phyloP scores from a whole-genome alignment of 2,329 filamentous ascomycete species.

The Westerdykella ornata region DNA sequence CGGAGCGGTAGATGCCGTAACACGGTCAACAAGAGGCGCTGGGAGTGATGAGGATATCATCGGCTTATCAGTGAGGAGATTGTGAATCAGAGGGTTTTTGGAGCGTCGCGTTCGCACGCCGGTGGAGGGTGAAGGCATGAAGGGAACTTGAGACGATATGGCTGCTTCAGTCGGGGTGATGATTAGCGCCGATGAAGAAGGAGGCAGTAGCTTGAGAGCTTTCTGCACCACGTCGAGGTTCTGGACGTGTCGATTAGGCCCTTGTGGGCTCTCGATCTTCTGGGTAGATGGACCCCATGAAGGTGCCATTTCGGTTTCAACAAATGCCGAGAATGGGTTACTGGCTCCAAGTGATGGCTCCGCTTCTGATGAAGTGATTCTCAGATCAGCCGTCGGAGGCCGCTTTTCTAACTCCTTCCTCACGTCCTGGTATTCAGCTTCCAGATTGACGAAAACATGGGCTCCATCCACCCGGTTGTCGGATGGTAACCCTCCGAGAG shows the following conservation, averaged over 20 bases:
- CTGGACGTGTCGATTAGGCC: slow-evolving; percentile 47
- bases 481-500: slow-evolving; percentile 74
- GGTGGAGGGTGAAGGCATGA: slow-evolving; percentile 21
- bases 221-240: slow-evolving; percentile 69
- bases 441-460: slow-evolving; percentile 86
- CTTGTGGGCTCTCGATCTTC: slow-evolving; percentile 12
- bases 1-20: slow-evolving; percentile 29
- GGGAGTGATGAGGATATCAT: slow-evolving; percentile 88
- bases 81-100: slow-evolving; percentile 87
- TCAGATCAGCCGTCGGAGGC: slow-evolving; percentile 7
- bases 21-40: slow-evolving; percentile 33
- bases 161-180: slow-evolving; percentile 82
- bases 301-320: slow-evolving; percentile 23
- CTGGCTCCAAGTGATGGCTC: slow-evolving; percentile 22
- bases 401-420: slow-evolving; percentile 51
- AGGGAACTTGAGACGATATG: slow-evolving; percentile 42
- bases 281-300: slow-evolving; percentile 11
- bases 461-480: slow-evolving; percentile 53
- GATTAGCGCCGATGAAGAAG: slow-evolving; percentile 79
- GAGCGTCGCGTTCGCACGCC: slow-evolving; percentile 53
- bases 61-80: slow-evolving; percentile 90
- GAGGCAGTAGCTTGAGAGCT: slow-evolving; percentile 68
- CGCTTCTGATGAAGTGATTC: neutral
- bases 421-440: slow-evolving; percentile 75
- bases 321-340: slow-evolving; percentile 43